Evolutionary conservation across 305 asterid genomes (phyloP).

Genomic region (Fraxinus angustifolia): DNA sequence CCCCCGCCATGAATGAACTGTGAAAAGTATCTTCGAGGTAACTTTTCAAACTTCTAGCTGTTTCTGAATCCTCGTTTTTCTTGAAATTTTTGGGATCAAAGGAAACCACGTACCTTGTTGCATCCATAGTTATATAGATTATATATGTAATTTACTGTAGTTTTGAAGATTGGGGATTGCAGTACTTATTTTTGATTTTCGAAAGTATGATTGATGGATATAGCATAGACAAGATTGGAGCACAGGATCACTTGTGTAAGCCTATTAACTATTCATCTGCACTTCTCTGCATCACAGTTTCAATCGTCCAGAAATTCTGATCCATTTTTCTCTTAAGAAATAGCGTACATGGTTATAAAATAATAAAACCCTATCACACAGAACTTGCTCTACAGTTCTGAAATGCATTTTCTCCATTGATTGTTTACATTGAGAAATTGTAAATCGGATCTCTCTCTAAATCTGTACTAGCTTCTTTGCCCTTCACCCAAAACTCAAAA

Average conservation of each 20-base stretch:
- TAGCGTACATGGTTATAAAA: not conserved
- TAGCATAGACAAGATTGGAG: not conserved
- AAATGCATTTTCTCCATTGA: not conserved
- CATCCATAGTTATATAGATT: not conserved
- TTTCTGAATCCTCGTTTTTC: not conserved
- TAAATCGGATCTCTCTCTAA: not conserved
- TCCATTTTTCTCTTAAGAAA: not conserved
- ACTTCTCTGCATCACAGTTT: not conserved
- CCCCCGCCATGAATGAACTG: not conserved
- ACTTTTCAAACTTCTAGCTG: constrained; percentile 12
- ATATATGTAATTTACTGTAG: not conserved
- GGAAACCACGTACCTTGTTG: not conserved
- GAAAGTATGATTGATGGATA: not conserved
- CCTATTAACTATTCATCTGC: not conserved
- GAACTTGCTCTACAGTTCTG: not conserved
- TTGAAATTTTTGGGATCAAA: constrained; percentile 2
- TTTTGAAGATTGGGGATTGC: not conserved
- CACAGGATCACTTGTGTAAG: not conserved
- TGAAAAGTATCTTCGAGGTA: constrained; percentile 4
- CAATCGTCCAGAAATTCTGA: not conserved
- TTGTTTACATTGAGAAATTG: not conserved
- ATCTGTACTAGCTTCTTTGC: not conserved
- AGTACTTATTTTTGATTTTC: not conserved
- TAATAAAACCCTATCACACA: not conserved
- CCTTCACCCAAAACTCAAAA: not conserved